Conservation (phyloP, 495 filamentous ascomycete species). For the Xylaria sp. region DNA sequence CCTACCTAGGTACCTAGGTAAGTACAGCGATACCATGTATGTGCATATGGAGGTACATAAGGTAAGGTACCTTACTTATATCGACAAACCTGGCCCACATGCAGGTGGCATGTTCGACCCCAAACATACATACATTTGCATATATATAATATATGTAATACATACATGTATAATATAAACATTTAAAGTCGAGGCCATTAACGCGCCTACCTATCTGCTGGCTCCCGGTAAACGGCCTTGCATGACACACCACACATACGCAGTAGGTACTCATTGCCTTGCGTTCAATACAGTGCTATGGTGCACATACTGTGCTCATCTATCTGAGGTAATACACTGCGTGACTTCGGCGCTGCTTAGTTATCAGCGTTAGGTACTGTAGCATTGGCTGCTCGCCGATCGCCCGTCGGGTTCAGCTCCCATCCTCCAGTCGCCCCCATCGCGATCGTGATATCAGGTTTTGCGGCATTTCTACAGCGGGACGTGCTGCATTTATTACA, state of each 20-base stretch:
- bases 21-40: background rate
- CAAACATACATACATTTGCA: no score
- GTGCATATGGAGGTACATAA: slow-evolving; percentile 18
- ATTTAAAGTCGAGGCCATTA: background rate
- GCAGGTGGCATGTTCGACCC: background rate
- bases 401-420: background rate
- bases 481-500: background rate
- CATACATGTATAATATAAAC: no score
- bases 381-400: background rate
- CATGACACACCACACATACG: background rate
- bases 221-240: slow-evolving; percentile 14
- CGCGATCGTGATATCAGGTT: slow-evolving; percentile 2
- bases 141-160: no score
- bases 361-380: no score
- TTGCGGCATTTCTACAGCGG: background rate
- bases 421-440: background rate
- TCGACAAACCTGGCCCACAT: background rate
- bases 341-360: no score
- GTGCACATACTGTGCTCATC: background rate
- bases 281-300: background rate
- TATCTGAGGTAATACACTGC: background rate
- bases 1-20: no score
- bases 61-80: no score
- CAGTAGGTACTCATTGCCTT: no score
- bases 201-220: background rate